Evolutionary conservation across 345 rosid genomes (phyloP), one percentile per base, ranked within the genome.

Genomic region (Lagerstroemia speciosa): DNA sequence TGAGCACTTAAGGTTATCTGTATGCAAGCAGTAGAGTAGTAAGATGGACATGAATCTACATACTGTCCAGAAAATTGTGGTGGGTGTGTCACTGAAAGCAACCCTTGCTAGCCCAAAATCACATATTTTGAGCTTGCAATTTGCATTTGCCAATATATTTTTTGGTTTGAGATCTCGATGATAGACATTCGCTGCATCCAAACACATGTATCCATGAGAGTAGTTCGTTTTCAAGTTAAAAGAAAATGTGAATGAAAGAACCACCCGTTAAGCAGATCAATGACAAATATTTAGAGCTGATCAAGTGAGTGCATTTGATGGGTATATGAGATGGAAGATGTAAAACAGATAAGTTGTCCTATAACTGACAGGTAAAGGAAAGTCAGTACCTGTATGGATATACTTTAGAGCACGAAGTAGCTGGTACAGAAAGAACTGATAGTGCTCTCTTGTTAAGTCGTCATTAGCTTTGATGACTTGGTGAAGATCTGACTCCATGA

Each of bases 381-480:
- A 27, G 36, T 15, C 31, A 33, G 20, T 85, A 93, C 97, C 98
- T 31, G 98, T 85, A 71, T 93, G 98, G 68, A 93, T 93, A 74
- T 93, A 93, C 77, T 93, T 93, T 48, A 93, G 76, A 3, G 93
- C 97, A 70, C 97, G 97, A 66, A 93, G 89, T 38, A 93, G 87
- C 77, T 93, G 98, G 73, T 93, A 93, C 22, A 93, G 83, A 74
- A 93, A 93, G 81, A 93, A 93, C 78, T 93, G 97, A 78, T 93
- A 86, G 78, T 93, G 98, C 76, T 93, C 98, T 75, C 82, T 81
- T 0, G 97, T 93, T 85, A 93, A 83, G 77, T 90, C 97, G 74
- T 93, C 97, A 75, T 93, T 93, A 48, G 97, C 98, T 79, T 90
- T 93, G 63, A 93, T 93, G 72, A 93, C 98, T 79, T 90, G 97